Evolutionary conservation across 441 rosid species (phyloP).

Genomic region (Euphorbia neoarborescens): DNA sequence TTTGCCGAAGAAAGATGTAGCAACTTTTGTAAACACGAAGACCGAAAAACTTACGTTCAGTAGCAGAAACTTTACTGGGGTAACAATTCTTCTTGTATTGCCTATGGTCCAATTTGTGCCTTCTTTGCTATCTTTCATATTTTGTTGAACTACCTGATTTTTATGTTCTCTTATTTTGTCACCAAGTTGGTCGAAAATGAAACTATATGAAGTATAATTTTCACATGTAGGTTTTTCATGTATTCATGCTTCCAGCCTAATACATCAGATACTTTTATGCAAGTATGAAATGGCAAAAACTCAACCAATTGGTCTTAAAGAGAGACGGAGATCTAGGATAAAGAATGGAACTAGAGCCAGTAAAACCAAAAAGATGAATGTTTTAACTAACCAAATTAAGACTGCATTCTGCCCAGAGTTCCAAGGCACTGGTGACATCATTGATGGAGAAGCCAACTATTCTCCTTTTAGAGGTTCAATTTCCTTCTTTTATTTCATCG

Average conservation of each 20-base stretch:
- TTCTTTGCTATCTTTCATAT: not conserved
- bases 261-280: slow-evolving; percentile 82
- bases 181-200: not conserved
- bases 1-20: slow-evolving; percentile 79
- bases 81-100: slow-evolving; percentile 22
- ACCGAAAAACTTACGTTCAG: slow-evolving; percentile 73
- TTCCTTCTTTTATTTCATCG: not conserved
- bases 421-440: slow-evolving; percentile 68
- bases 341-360: slow-evolving; percentile 41
- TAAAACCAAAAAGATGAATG: slow-evolving; percentile 25
- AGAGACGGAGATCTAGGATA: slow-evolving; percentile 43
- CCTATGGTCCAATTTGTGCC: slow-evolving; percentile 16
- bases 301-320: slow-evolving; percentile 36
- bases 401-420: slow-evolving; percentile 85
- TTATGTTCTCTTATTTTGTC: not conserved
- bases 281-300: slow-evolving; percentile 52
- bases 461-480: slow-evolving; percentile 70
- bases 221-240: slow-evolving; percentile 65
- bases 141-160: slow-evolving; percentile 3
- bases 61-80: slow-evolving; percentile 74
- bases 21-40: slow-evolving; percentile 62
- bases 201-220: slow-evolving; percentile 1
- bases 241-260: slow-evolving; percentile 81
- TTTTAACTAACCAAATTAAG: slow-evolving; percentile 33
- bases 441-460: slow-evolving; percentile 50